Conservation (phyloP, 2,329 filamentous ascomycete species). For the Balansia obtecta region DNA sequence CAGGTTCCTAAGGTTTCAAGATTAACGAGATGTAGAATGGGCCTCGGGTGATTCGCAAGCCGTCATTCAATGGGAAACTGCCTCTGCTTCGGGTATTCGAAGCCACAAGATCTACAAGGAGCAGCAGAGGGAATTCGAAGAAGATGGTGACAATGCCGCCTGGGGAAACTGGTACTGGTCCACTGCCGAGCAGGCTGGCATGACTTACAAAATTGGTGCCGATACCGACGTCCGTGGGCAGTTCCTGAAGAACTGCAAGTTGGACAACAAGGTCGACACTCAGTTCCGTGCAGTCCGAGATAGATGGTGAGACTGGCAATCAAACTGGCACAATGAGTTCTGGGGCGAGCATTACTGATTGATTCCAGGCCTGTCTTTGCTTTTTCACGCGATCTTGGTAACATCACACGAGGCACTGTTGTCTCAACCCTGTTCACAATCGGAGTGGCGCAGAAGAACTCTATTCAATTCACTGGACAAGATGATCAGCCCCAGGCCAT, state of each 20-base stretch:
- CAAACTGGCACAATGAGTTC: background rate
- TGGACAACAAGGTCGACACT: constrained; percentile 52
- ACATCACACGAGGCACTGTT: constrained; percentile 23
- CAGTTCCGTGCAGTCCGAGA: constrained; percentile 37
- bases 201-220: constrained; percentile 58
- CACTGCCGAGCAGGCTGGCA: constrained; percentile 38
- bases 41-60: constrained; percentile 47
- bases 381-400: constrained; percentile 50
- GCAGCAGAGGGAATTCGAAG: constrained; percentile 52
- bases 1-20: background rate
- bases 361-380: constrained; percentile 60
- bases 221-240: constrained; percentile 52
- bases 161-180: constrained; percentile 76
- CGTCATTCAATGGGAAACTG: constrained; percentile 50
- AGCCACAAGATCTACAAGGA: constrained; percentile 53
- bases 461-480: constrained; percentile 62
- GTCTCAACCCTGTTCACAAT: constrained; percentile 56
- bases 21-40: constrained; percentile 45
- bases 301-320: constrained; percentile 17
- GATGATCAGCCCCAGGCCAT: constrained; percentile 49
- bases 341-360: background rate
- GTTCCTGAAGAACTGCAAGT: constrained; percentile 50
- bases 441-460: constrained; percentile 62
- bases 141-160: constrained; percentile 57
- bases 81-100: constrained; percentile 34